phyloP scores from a whole-genome alignment of 2,329 filamentous ascomycete species.

The Davidsoniella neocaledoniae region DNA sequence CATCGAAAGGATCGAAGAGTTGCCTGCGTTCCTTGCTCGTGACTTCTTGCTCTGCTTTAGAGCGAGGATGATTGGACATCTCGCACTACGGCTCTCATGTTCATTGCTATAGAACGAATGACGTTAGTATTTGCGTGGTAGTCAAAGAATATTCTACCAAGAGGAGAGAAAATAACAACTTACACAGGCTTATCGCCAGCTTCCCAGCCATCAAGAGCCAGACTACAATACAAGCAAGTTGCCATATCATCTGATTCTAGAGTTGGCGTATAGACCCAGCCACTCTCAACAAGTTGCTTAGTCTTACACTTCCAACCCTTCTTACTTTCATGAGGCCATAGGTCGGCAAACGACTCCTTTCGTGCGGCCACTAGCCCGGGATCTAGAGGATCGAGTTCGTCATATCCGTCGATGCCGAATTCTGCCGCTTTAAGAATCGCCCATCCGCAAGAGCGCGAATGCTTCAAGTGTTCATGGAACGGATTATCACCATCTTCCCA shows the following conservation, averaged over 20 bases:
- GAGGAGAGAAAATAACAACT: constrained; percentile 20
- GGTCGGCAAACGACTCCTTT: constrained; percentile 62
- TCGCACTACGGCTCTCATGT: constrained; percentile 60
- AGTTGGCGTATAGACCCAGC: constrained; percentile 85
- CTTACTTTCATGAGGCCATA: constrained; percentile 82
- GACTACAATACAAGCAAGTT: constrained; percentile 76
- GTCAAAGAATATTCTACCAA: too few species aligned
- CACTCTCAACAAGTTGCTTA: constrained; percentile 80
- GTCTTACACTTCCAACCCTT: constrained; percentile 79
- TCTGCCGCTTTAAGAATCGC: constrained; percentile 54
- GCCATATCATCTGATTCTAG: constrained; percentile 74
- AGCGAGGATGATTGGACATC: constrained; percentile 70
- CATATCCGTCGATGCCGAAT: constrained; percentile 43
- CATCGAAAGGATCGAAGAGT: constrained; percentile 47
- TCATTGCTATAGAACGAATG: constrained; percentile 45
- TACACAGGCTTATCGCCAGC: constrained; percentile 75
- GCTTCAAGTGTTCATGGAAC: constrained; percentile 67
- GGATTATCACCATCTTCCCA: constrained; percentile 85
- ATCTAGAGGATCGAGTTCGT: constrained; percentile 56
- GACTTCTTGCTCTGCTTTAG: constrained; percentile 40
- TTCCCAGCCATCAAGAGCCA: constrained; percentile 91
- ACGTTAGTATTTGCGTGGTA: constrained; percentile 15
- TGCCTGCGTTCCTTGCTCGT: constrained; percentile 44
- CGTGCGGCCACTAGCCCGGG: constrained; percentile 59
- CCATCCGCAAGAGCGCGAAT: constrained; percentile 73